A percentile compares a stretch with the other conserved stretches of the same genome.
These are phyloP conservation scores for Leptodontidium sp. DNA, from an alignment of 2,329 filamentous ascomycete genomes.

Conservation along the genomic window DNA sequence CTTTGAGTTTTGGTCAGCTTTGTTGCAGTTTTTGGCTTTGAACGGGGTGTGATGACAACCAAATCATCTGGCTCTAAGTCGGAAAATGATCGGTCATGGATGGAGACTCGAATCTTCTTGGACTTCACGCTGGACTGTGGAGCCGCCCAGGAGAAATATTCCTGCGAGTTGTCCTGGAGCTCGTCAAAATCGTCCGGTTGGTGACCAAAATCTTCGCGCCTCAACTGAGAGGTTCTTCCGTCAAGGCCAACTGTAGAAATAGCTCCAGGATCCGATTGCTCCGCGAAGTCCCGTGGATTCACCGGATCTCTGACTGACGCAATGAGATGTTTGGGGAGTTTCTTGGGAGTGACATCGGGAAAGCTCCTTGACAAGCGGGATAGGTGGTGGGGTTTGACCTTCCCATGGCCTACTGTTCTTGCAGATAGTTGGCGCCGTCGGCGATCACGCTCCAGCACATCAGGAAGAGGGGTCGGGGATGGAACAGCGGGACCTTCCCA, in stretches of 20 bases:
- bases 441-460: constrained; percentile 22
- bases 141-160: constrained; percentile 5
- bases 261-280: neutral
- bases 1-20: neutral
- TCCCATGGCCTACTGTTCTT: neutral
- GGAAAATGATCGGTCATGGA: constrained; percentile 18
- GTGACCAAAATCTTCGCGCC: constrained; percentile 4
- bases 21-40: neutral
- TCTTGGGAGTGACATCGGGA: neutral
- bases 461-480: constrained; percentile 43
- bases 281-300: neutral
- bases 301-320: neutral
- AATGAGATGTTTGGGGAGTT: neutral
- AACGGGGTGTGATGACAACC: constrained; percentile 18
- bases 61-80: constrained; percentile 27
- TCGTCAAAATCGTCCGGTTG: constrained; percentile 26
- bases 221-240: neutral
- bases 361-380: constrained; percentile 4
- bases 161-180: constrained; percentile 22
- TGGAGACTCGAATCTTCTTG: neutral
- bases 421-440: constrained; percentile 21
- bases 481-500: constrained; percentile 40
- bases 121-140: constrained; percentile 12
- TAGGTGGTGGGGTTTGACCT: neutral
- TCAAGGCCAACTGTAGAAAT: neutral